Conservation (phyloP, 257 asterid genomes). For the Oldenlandia corymbosa region DNA sequence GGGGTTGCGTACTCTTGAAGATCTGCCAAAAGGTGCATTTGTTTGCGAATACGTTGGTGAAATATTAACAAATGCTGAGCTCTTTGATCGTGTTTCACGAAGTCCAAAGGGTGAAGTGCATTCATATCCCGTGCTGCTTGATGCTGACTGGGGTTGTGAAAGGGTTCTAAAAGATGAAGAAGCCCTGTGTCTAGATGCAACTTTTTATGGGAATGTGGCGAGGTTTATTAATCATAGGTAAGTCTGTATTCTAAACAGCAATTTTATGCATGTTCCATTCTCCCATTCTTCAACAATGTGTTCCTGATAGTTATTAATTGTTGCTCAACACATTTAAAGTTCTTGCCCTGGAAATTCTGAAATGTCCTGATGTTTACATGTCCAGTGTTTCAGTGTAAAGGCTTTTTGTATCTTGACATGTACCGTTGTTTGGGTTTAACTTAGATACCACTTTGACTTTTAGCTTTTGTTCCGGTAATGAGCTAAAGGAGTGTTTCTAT, state of each 20-base stretch:
- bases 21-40: slow-evolving; percentile 89
- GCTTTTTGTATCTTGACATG: no score
- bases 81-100: slow-evolving; percentile 63
- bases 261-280: not conserved
- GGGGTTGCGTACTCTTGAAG: slow-evolving; percentile 97
- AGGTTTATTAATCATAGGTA: slow-evolving; percentile 96
- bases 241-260: slow-evolving; percentile 11
- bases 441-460: not conserved
- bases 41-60: slow-evolving; percentile 98
- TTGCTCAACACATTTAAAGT: not conserved
- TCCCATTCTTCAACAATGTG: not conserved
- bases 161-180: slow-evolving; percentile 81
- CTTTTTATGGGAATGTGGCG: slow-evolving; percentile 83
- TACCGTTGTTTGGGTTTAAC: not conserved
- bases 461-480: not conserved
- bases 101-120: slow-evolving; percentile 52
- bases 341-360: not conserved
- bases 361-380: not conserved
- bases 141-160: slow-evolving; percentile 89
- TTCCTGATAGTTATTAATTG: not conserved
- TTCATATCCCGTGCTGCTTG: slow-evolving; percentile 89
- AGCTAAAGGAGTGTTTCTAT: not conserved
- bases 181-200: slow-evolving; percentile 93
- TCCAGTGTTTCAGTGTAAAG: not conserved
- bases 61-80: slow-evolving; percentile 70